Evolutionary conservation across 805 yeast species (phyloP).

Genomic region (Sporopachydermia lactativora): DNA sequence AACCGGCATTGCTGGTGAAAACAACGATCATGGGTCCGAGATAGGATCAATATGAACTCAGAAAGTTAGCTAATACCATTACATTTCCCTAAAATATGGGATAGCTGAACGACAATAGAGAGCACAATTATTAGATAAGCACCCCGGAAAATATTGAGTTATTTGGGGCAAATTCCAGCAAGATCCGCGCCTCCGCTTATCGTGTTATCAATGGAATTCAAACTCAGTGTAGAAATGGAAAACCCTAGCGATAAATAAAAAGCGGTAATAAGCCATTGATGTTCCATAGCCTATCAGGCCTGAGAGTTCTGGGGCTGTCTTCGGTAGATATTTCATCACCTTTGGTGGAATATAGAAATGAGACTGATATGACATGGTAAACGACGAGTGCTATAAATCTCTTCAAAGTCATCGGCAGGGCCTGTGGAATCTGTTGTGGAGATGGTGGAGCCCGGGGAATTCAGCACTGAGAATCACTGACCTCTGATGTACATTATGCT

Average conservation of each 20-base stretch:
- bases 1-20: too few relatives aligned
- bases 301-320: slow-evolving; percentile 22
- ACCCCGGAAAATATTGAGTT: slow-evolving; percentile 27
- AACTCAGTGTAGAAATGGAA: slow-evolving; percentile 18
- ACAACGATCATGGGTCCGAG: slow-evolving; percentile 27
- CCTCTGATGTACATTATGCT: slow-evolving; percentile 26
- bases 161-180: slow-evolving; percentile 26
- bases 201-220: slow-evolving; percentile 21
- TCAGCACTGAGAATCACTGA: slow-evolving; percentile 24
- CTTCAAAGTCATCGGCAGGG: slow-evolving; percentile 18
- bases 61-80: slow-evolving; percentile 21
- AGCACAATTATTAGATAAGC: slow-evolving; percentile 18
- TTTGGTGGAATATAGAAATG: slow-evolving; percentile 21
- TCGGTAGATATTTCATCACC: slow-evolving; percentile 21
- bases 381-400: slow-evolving; percentile 29
- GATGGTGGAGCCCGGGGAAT: slow-evolving; percentile 23
- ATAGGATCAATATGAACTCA: slow-evolving; percentile 24
- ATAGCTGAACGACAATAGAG: slow-evolving; percentile 23
- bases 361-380: slow-evolving; percentile 30
- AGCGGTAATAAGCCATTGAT: slow-evolving; percentile 23
- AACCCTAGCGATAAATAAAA: slow-evolving; percentile 22
- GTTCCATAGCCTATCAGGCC: slow-evolving; percentile 19
- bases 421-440: slow-evolving; percentile 26
- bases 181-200: slow-evolving; percentile 32
- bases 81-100: slow-evolving; percentile 24